Conservation (phyloP, 23 red algal genomes). For the Agarophyton chilense region DNA sequence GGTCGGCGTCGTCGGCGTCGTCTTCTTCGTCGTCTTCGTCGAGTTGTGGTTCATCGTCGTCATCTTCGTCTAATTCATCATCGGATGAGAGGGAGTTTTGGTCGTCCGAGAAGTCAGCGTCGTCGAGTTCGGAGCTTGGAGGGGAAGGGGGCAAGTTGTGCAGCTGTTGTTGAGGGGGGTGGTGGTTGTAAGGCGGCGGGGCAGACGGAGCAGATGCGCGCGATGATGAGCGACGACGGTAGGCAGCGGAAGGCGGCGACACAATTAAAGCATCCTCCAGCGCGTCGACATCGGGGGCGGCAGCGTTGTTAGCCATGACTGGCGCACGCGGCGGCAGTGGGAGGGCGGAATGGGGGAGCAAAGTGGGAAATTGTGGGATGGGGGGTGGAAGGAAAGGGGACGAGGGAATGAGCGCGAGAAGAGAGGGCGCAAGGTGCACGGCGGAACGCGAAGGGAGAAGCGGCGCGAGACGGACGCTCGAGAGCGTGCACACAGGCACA, state of each 20-base stretch:
- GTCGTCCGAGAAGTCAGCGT: conserved; percentile 12
- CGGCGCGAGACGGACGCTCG: too few relatives aligned
- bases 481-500: too few relatives aligned
- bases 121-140: neutral
- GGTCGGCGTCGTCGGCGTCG: conserved; percentile 27
- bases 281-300: neutral
- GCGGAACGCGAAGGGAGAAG: too few relatives aligned
- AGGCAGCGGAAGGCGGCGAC: neutral
- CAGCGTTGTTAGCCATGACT: neutral
- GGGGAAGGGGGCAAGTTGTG: neutral
- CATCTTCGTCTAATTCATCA: conserved; percentile 25
- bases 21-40: conserved; percentile 20
- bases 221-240: neutral
- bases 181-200: neutral
- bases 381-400: too few relatives aligned
- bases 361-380: too few relatives aligned
- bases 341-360: too few relatives aligned
- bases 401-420: too few relatives aligned
- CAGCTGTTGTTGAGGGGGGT: too few relatives aligned
- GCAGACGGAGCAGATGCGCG: neutral
- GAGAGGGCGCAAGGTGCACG: too few relatives aligned
- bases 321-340: neutral
- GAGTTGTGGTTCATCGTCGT: conserved; percentile 38
- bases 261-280: conserved; percentile 27
- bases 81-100: neutral